Percentiles rank a stretch among this genome's conserved stretches.
phyloP scores from a whole-genome alignment of 768 basidiomycete species.

The Podaxis sp. region DNA sequence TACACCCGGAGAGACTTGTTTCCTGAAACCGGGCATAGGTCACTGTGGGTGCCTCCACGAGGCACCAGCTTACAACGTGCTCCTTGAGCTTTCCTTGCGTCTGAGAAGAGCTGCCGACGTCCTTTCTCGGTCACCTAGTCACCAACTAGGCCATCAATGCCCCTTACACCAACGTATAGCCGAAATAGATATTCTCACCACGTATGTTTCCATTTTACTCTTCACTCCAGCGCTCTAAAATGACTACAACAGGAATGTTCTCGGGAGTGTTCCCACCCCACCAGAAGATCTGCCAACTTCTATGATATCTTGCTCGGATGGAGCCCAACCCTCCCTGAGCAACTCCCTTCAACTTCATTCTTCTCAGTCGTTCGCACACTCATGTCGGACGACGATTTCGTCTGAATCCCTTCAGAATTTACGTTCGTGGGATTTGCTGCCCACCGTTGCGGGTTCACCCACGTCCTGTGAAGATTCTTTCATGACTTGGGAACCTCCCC shows the following conservation, averaged over 20 bases:
- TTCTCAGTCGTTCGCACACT: slow-evolving; percentile 17
- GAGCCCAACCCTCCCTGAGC: neutral
- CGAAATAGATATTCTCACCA: slow-evolving; percentile 30
- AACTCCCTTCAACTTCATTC: slow-evolving; percentile 5
- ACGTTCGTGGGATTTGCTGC: slow-evolving; percentile 31
- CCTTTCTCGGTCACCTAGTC: slow-evolving; percentile 44
- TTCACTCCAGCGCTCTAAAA: neutral
- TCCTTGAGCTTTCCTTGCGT: slow-evolving; percentile 64
- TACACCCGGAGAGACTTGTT: slow-evolving; percentile 24
- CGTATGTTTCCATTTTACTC: slow-evolving; percentile 4
- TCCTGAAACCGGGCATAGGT: slow-evolving; percentile 27
- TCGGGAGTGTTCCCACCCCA: slow-evolving; percentile 31
- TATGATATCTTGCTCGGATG: neutral
- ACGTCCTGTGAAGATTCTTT: slow-evolving; percentile 52
- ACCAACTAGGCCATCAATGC: slow-evolving; percentile 36
- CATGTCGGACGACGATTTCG: slow-evolving; percentile 15
- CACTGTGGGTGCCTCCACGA: slow-evolving; percentile 64
- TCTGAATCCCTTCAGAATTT: slow-evolving; percentile 20
- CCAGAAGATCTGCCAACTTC: slow-evolving; percentile 21
- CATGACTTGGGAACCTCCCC: slow-evolving; percentile 60
- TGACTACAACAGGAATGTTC: slow-evolving; percentile 4
- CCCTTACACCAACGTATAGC: slow-evolving; percentile 41
- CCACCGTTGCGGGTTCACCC: slow-evolving; percentile 25
- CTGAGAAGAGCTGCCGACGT: slow-evolving; percentile 57
- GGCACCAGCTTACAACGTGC: slow-evolving; percentile 48